Evolutionary conservation across 164 flowering plant genomes (phyloP), one percentile per base, ranked within the genome.

Genomic region (Kalanchoe fedtschenkoi): DNA sequence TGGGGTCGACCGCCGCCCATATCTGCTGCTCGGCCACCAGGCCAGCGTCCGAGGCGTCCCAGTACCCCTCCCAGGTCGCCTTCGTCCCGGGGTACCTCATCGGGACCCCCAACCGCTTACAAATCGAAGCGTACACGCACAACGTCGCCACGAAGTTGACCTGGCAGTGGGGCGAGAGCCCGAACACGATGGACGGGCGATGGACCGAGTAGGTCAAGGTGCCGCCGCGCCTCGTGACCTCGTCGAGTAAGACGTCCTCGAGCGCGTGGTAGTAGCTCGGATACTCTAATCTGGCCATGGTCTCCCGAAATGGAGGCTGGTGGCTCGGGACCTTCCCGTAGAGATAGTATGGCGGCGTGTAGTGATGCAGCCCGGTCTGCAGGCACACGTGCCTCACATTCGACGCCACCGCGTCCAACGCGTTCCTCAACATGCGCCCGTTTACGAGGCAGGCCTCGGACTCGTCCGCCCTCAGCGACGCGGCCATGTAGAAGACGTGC

Each of bases 1-100:
- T 34, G 0, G 74, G 77, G 42, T 73, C 75, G 26, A 72, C 71
- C 0, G 73, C 70, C 6, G 76, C 75, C 85, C 79, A 81, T 15
- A 78, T 75, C 51, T 80, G 80, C 7, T 80, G 84, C 64, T 80
- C 80, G 0, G 84, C 84, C 2, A 77, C 34, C 62, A 80, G 19
- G 32, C 74, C 80, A 0, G 82, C 84, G n/a, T 80, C 84, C 1
- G 77, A 68, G 1, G 68, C 75, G 19, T 65, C 75, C 42, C 66
- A 71, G 29, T 62, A 79, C 8, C 74, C 61, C 5, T 75, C 66
- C 84, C 84, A 77, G 3, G 69, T 65, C 0, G 34, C 58, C 32
- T 62, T 60, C 13, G 33, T 68, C 19, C 84, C 81, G 1, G 78
- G 78, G 69, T 68, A 80, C 43, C 29, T 65, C 65, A 80, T 21